Conservation (phyloP, 495 filamentous ascomycete species). For the Amphirosellinia nigrospora region DNA sequence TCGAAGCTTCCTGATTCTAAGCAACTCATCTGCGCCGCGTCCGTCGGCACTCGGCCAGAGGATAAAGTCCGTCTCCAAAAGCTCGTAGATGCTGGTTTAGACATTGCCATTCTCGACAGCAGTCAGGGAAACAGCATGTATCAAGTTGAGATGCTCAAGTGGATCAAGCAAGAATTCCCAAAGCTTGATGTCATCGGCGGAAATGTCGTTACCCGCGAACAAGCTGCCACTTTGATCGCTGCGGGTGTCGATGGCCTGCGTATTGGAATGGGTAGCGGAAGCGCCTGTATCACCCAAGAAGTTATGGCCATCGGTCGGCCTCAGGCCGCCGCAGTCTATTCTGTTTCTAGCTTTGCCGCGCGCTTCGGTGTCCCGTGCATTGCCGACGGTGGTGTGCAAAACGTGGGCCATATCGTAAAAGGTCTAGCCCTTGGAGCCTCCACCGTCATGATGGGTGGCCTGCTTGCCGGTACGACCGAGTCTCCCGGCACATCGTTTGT, state of each 20-base stretch:
- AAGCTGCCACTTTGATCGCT: slow-evolving; percentile 89
- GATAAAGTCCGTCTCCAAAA: slow-evolving; percentile 86
- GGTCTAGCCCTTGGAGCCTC: slow-evolving; percentile 92
- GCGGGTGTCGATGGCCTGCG: slow-evolving; percentile 95
- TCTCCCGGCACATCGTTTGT: slow-evolving; percentile 97
- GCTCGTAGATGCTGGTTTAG: slow-evolving; percentile 92
- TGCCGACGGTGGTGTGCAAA: slow-evolving; percentile 97
- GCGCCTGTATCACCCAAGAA: slow-evolving; percentile 98
- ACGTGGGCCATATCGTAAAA: slow-evolving; percentile 98
- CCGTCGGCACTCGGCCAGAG: slow-evolving; percentile 91
- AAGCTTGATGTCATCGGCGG: slow-evolving; percentile 92
- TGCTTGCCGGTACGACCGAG: slow-evolving; percentile 96
- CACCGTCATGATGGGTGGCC: slow-evolving; percentile 99
- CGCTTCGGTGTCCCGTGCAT: slow-evolving; percentile 97
- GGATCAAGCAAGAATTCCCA: slow-evolving; percentile 85
- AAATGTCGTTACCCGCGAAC: slow-evolving; percentile 96
- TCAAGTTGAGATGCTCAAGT: slow-evolving; percentile 97
- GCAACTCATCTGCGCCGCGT: slow-evolving; percentile 93
- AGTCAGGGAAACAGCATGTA: slow-evolving; percentile 97
- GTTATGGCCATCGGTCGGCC: slow-evolving; percentile 98
- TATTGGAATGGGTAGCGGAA: slow-evolving; percentile 98
- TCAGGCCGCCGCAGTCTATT: slow-evolving; percentile 90
- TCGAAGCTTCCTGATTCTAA: slow-evolving; percentile 98
- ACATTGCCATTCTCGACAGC: slow-evolving; percentile 93
- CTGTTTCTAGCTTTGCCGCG: slow-evolving; percentile 84